Base-by-base conservation (phyloP, 371 early-diverging fungal species). In the Actinomortierella ambigua region DNA sequence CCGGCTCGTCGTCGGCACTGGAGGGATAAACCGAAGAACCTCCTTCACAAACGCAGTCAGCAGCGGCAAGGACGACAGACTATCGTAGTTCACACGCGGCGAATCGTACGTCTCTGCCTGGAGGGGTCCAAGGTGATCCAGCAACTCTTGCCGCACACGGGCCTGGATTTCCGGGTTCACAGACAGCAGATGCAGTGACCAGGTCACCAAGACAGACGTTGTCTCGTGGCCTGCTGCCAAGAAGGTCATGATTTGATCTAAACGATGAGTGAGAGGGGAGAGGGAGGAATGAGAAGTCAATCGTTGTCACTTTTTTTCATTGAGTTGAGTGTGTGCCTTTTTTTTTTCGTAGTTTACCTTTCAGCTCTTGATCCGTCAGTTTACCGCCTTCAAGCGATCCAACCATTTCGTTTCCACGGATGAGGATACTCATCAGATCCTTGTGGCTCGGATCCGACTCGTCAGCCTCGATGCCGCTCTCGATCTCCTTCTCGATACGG, bases 11-110 rank as follows among this genome's bases (percentile, higher is more conserved):
- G 69, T 63, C 1, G 86, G 82, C 2, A 84, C 86, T 11, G 81
- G 79, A 14, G 83, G 83, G 53, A 80, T 79, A n/a, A 79, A 63
- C 1, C 87, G 81, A 29, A 84, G 59, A 0, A 76, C 63, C 62
- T 86, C 85, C 54, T 82, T 82, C 57, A 81, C 77, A 22, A 84
- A 83, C 22, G 81, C 82, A 53, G 78, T 81, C 42, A 86, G 63
- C 28, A 80, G 58, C 0, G 78, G 78, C 41, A 86, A 51, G 2
- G 60, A 28, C 27, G 83, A 80, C 56, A 86, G 69, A 3, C 59
- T 67, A 20, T 86, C 83, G 48, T 82, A 83, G 7, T 75, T 61
- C 23, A 62, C 22, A 0, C 17, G 6, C 8, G 51, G 28, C n/a
- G 24, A 28, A 13, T 24, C 24, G 5, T 48, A 22, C 27, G 63